Evolutionary conservation across 768 basidiomycete genomes (phyloP).

Genomic region (Lactarius tabidus): DNA sequence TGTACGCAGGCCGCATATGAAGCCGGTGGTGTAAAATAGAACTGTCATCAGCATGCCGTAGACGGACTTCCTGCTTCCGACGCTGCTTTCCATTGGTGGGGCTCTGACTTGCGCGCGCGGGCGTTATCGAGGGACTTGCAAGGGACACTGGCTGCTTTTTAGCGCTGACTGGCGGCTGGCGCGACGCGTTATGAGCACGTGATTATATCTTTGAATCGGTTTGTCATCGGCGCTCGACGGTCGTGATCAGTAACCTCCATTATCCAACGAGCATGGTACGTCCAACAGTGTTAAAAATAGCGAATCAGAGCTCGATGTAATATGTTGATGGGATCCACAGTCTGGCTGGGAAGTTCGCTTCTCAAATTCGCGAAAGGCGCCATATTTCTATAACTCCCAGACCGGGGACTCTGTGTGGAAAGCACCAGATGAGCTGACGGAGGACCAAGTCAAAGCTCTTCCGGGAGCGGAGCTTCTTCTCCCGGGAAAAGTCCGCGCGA

Average conservation of each 20-base stretch:
- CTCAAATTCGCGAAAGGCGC: conserved; percentile 69
- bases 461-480: conserved; percentile 63
- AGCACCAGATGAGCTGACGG: conserved; percentile 54
- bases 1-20: neutral
- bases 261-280: conserved; percentile 12
- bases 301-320: neutral
- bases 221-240: neutral
- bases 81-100: neutral
- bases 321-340: conserved; percentile 1
- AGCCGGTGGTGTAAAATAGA: conserved; percentile 8
- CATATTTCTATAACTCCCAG: conserved; percentile 83
- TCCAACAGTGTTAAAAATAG: neutral
- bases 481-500: conserved; percentile 75
- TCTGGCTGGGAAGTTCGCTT: conserved; percentile 79
- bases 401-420: conserved; percentile 82
- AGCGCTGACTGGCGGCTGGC: neutral
- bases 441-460: conserved; percentile 55
- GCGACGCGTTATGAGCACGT: conserved; percentile 2
- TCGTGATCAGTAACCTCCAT: neutral
- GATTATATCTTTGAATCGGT: neutral
- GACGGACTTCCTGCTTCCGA: neutral
- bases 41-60: conserved; percentile 14
- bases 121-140: neutral
- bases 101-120: neutral
- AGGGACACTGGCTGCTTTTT: neutral